These are phyloP conservation scores for Cutaneotrichosporon sp. DNA, from an alignment of 1,284 basidiomycete genomes.

Conservation along the genomic window DNA sequence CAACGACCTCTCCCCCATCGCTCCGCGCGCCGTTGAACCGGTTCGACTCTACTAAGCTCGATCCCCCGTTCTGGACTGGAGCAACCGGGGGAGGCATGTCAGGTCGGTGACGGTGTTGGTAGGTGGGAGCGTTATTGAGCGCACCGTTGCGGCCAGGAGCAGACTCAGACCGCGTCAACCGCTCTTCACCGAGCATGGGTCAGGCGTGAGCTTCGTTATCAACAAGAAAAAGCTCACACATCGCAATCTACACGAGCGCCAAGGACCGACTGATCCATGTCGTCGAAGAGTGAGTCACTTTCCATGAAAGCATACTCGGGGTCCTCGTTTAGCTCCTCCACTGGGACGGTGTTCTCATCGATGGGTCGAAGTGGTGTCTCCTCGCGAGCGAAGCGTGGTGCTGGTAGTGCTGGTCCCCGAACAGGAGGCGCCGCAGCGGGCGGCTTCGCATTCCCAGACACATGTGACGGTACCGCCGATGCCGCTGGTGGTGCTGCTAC, in stretches of 20 bases:
- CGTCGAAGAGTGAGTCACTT: slow-evolving; percentile 37
- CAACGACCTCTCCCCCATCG: slow-evolving; percentile 5
- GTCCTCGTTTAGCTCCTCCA: slow-evolving; percentile 28
- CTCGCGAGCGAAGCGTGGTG: neutral
- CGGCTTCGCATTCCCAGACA: slow-evolving; percentile 18
- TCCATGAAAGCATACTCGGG: slow-evolving; percentile 31
- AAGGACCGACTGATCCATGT: slow-evolving; percentile 26
- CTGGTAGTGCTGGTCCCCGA: neutral
- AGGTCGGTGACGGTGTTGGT: slow-evolving; percentile 47
- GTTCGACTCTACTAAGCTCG: neutral
- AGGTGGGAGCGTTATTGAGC: slow-evolving; percentile 21
- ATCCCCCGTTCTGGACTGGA: neutral
- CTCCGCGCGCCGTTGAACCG: neutral
- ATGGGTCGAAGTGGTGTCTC: slow-evolving; percentile 34
- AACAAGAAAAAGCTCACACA: slow-evolving; percentile 17
- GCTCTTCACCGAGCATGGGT: slow-evolving; percentile 10
- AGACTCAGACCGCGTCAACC: neutral
- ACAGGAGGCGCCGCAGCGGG: slow-evolving; percentile 11
- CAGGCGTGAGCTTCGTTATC: slow-evolving; percentile 8
- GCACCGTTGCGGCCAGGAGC: neutral
- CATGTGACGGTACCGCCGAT: slow-evolving; percentile 28
- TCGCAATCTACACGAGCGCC: neutral
- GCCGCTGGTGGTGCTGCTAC: slow-evolving; percentile 17
- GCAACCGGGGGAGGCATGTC: slow-evolving; percentile 24
- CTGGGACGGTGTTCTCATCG: slow-evolving; percentile 20